Base-by-base conservation (phyloP, 139 green algal genomes). In the Pedinophyceae sp. region DNA sequence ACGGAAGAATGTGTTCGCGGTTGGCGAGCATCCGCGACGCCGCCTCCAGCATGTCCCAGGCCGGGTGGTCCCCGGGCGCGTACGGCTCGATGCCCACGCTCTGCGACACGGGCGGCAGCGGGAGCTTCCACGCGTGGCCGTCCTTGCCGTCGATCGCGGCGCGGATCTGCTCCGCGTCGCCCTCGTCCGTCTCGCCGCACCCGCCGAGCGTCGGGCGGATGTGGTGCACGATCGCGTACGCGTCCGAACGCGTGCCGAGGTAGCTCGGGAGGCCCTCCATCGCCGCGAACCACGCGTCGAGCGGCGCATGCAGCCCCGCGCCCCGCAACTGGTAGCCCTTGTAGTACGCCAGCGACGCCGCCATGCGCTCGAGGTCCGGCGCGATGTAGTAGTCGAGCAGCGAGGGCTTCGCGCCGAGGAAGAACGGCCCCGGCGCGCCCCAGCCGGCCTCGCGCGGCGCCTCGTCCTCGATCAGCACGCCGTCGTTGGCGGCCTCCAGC, bases 361-460 rank as follows among this genome's bases (percentile, higher is more conserved):
- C n/a, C 17, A 85, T 84, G 54, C 89, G 75, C 77, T 97, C 89
- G 55, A 97, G 69, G 70, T 95, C 93, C 30, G 89, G 83, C 0
- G 76, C 69, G 64, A 93, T 94, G n/a, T n/a, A n/a, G 34, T 82
- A 70, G 74, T 94, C 85, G 22, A 85, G 70, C 30, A 93, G 68
- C 27, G 54, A 74, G 34, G 94, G 61, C 3, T 85, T 66, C 2
- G 59, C 4, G 18, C 80, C 81, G 26, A 96, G 48, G 76, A 98
- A 97, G 70, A 83, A 96, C 20, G 86, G 85, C 10, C 88, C 78
- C n/a, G n/a, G n/a, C n/a, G n/a, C n/a, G n/a, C n/a, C n/a, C n/a
- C n/a, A n/a, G n/a, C n/a, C n/a, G n/a, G n/a, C n/a, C n/a, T n/a
- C n/a, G n/a, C n/a, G n/a, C n/a, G n/a, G n/a, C n/a, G n/a, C n/a